Evolutionary conservation across 116 monocot genomes (phyloP).

Genomic region (Zostera marina): DNA sequence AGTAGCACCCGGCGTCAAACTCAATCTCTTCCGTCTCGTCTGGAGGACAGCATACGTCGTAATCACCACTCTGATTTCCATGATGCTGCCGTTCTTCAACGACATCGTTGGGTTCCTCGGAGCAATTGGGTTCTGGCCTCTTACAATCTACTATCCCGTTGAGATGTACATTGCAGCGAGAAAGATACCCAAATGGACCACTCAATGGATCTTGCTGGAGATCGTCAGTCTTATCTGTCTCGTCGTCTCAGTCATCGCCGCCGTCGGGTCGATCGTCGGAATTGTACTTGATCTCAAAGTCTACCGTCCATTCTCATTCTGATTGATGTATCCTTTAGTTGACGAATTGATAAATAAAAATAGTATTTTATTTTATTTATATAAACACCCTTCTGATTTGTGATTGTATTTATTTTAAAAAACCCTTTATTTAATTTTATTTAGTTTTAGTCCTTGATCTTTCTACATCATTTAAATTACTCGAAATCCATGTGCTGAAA

Average conservation of each 20-base stretch:
- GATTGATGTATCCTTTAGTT: too few species aligned
- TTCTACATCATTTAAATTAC: too few species aligned
- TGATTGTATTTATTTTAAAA: too few species aligned
- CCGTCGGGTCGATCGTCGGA: constrained; percentile 47
- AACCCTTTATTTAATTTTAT: too few species aligned
- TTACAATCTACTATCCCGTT: constrained; percentile 60
- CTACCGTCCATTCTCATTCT: constrained; percentile 36
- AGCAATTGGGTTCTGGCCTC: constrained; percentile 61
- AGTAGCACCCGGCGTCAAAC: not conserved
- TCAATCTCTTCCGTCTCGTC: constrained; percentile 38
- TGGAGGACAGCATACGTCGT: constrained; percentile 50
- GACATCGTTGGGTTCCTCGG: constrained; percentile 61
- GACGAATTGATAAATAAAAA: too few species aligned
- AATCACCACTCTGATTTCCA: constrained; percentile 36
- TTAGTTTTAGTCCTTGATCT: too few species aligned
- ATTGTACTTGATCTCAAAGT: constrained; percentile 38
- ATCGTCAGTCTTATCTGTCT: constrained; percentile 40
- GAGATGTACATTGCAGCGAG: constrained; percentile 67
- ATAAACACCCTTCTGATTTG: too few species aligned
- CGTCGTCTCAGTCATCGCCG: constrained; percentile 31
- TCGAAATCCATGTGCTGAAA: too few species aligned
- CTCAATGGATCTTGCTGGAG: constrained; percentile 34
- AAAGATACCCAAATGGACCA: constrained; percentile 29
- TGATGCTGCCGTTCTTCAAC: constrained; percentile 76
- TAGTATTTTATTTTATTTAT: too few species aligned